Evolutionary conservation across 495 filamentous ascomycete genomes (phyloP).

Genomic region (Aspergillus nidulans): DNA sequence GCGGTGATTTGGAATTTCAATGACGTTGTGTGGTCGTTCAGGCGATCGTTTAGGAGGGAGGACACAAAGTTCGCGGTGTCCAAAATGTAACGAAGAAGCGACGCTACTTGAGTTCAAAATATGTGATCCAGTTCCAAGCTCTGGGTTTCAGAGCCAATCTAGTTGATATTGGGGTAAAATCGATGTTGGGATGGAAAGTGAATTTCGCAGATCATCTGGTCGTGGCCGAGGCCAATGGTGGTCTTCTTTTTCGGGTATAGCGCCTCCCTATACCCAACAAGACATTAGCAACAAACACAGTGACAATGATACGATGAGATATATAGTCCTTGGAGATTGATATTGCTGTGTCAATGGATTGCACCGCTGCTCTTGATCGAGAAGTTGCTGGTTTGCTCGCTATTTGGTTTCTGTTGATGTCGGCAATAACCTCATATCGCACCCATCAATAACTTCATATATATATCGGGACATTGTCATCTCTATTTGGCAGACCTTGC

Average conservation of each 20-base stretch:
- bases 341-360: no score
- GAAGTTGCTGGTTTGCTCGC: no score
- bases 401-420: no score
- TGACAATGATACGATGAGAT: background rate
- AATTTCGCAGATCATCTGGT: conserved; percentile 8
- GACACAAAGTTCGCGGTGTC: background rate
- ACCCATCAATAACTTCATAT: no score
- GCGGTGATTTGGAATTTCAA: background rate
- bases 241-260: conserved; percentile 3
- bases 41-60: background rate
- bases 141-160: no score
- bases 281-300: background rate
- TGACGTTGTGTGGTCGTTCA: conserved; percentile 8
- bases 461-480: no score
- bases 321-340: background rate
- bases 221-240: no score
- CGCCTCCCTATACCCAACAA: background rate
- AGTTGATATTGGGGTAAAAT: background rate
- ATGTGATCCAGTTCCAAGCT: background rate
- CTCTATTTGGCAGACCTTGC: no score
- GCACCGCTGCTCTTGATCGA: no score
- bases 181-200: background rate
- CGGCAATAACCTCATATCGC: no score
- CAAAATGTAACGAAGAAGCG: background rate
- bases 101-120: background rate